Base-by-base conservation (phyloP, 768 basidiomycete species). In the Psilocybe tampanensis region DNA sequence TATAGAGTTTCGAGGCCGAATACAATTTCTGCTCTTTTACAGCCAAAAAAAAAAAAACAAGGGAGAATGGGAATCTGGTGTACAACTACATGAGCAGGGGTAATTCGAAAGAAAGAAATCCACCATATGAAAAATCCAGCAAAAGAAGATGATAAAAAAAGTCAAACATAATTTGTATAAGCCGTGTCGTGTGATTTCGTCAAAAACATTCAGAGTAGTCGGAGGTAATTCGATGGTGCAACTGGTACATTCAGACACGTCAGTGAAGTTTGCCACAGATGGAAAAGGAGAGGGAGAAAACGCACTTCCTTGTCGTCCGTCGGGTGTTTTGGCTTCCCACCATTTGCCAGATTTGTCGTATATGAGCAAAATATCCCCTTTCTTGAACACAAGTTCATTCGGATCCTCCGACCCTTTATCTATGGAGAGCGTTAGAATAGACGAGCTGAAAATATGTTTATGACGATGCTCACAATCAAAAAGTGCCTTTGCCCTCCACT, bases 311-410 rank as follows among this genome's bases (percentile, higher is more conserved):
- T 77, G 64, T 4, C 68, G 66, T 51, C 89, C 91, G 66, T 92
- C 86, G 2, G 70, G 36, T 67, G 83, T 90, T 64, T 76, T 83
- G 17, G 86, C 89, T 64, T 88, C 87, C 91, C 92, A 94, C 92
- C 92, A 93, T 67, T 92, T 90, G n/a, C 89, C 89, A 6, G 67
- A 60, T 53, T 86, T 86, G 68, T 96, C 93, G 43, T 89, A 66
- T 44, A 98, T 85, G 51, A 92, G 86, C 54, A 98, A 76, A 3
- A 89, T 76, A 63, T 97, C 95, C 22, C 92, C 92, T 72, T 94
- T 94, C 44, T 75, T 68, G 71, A 98, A 95, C 19, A 86, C 84
- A 8, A 97, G 81, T 69, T 98, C 95, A 65, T 87, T 90, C 1
- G 92, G 87, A 66, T 97, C 95, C 33, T 83, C 70, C 2, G 84